Evolutionary conservation across 768 basidiomycete genomes (phyloP).

Genomic region (Agrocybe praecox): DNA sequence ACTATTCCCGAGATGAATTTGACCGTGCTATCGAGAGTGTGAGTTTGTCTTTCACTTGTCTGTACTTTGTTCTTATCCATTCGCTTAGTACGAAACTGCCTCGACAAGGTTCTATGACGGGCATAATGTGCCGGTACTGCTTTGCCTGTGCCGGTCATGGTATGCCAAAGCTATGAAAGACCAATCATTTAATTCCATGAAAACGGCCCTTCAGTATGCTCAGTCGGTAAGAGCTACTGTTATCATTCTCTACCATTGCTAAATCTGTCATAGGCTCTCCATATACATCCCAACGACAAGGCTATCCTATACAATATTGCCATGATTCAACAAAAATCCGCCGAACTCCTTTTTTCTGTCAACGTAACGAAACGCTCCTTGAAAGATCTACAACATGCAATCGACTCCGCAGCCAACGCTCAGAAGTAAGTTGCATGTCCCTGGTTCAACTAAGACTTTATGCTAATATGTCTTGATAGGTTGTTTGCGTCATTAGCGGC

Average conservation of each 20-base stretch:
- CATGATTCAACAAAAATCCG: slow-evolving; percentile 97
- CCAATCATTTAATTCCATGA: slow-evolving; percentile 80
- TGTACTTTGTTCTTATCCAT: background rate
- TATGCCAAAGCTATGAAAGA: slow-evolving; percentile 94
- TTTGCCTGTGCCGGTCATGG: slow-evolving; percentile 92
- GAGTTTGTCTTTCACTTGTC: slow-evolving; percentile 27
- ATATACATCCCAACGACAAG: slow-evolving; percentile 86
- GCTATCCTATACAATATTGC: slow-evolving; percentile 94
- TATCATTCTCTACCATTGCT: background rate
- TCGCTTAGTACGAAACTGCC: slow-evolving; percentile 85
- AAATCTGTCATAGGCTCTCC: slow-evolving; percentile 62
- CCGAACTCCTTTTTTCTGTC: slow-evolving; percentile 83
- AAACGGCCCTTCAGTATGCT: slow-evolving; percentile 80
- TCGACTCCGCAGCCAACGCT: slow-evolving; percentile 82
- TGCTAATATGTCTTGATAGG: slow-evolving; percentile 36
- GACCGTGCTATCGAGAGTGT: slow-evolving; percentile 97
- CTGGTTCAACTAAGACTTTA: background rate
- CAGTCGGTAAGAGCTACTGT: slow-evolving; percentile 57
- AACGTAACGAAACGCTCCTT: slow-evolving; percentile 76
- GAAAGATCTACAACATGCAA: slow-evolving; percentile 75
- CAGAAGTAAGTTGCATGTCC: slow-evolving; percentile 61
- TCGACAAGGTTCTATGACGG: slow-evolving; percentile 75
- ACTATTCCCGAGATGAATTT: slow-evolving; percentile 90
- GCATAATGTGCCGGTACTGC: slow-evolving; percentile 72
- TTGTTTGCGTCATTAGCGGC: slow-evolving; percentile 83